Evolutionary conservation across 805 yeast species (phyloP), one percentile per base, ranked within the genome.

Genomic region (Candida ovalis): DNA sequence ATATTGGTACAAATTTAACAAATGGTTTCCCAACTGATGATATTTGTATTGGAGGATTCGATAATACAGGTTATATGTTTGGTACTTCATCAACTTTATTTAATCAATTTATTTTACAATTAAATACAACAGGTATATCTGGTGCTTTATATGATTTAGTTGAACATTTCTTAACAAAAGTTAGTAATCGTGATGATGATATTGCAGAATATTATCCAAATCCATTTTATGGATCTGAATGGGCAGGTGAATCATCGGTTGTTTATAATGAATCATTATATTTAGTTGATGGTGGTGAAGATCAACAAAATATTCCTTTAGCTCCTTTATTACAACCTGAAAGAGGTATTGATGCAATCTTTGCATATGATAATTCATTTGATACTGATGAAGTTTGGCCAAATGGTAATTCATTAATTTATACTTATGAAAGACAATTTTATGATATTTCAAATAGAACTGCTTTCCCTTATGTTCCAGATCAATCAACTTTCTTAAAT

Each of bases 81-180:
- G 96, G 95, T 35, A 83, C 96, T 6, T 87, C 96, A 1, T 85
- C 96, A 2, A 75, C 92, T 1, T 67, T 89, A 42, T 89, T 89
- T 72, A 88, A 86, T 62, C 82, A 81, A 62, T 71, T 84, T 44
- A 60, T 87, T 18, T 65, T 84, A 40, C 75, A 76, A 54, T 64
- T 86, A 48, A 81, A 84, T 62, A 62, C 80, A 19, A 74, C 84
- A 1, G 75, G 77, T 22, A 51, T 78, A 1, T 57, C 74, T 3
- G 80, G 82, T 15, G 69, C 70, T 21, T 55, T 83, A 9, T 69
- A 72, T 50, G 63, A 69, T n/a, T 58, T 81, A 12, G 69, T 80
- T 3, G 57, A 68, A n/a, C 61, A 64, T 43, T 71, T 81, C 60
- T 69, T 85, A 48, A 49, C 55, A 3, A 74, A 72, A 36, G 39